Evolutionary conservation across 2,329 filamentous ascomycete genomes (phyloP), one percentile per base, ranked within the genome.

Genomic region (Aspergillus sp.): DNA sequence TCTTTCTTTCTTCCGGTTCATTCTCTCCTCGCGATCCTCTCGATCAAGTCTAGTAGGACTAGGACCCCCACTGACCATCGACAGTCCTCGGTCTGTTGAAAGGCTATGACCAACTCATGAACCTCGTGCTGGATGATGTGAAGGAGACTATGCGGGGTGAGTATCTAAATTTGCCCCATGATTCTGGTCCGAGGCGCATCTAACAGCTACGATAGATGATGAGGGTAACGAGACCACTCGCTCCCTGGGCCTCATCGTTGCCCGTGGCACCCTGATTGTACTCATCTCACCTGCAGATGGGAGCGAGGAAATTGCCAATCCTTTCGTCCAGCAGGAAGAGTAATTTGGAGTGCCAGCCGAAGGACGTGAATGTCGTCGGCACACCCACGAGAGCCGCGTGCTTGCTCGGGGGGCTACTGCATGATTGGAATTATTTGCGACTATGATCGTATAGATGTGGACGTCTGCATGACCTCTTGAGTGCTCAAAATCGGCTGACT

Each of bases 71-170:
- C 52, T 60, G 33, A 60, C 26, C 32, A 11, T 26, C 7, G 16
- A 9, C 17, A 96, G 93, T 96, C 51, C 87, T 85, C 47, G 94
- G 94, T 48, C 90, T 85, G 1, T 79, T 99, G 40, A 97, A 97
- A 74, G 94, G 94, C 57, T 97, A 92, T 72, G 94, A 99, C 71
- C 92, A 94, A 64, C 81, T 99, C 55, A 97, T 97, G 92, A 99
- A 99, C 71, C 80, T 99, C 56, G 94, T 99, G 22, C 79, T 99
- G 51, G 94, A 97, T 67, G 89, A 97, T 62, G 93, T 95, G 48
- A 86, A 94, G 71, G 94, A 99, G 72, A 82, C 87, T 45, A 85
- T 96, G 74, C 83, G 88, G 79, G 93, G 93, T 95, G 76, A 57
- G 80, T 65, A 49, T 14, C 33, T 30, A 3, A 30, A 9, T 3